Evolutionary conservation across 2,329 filamentous ascomycete genomes (phyloP).

Genomic region (Fusarium torulosum): DNA sequence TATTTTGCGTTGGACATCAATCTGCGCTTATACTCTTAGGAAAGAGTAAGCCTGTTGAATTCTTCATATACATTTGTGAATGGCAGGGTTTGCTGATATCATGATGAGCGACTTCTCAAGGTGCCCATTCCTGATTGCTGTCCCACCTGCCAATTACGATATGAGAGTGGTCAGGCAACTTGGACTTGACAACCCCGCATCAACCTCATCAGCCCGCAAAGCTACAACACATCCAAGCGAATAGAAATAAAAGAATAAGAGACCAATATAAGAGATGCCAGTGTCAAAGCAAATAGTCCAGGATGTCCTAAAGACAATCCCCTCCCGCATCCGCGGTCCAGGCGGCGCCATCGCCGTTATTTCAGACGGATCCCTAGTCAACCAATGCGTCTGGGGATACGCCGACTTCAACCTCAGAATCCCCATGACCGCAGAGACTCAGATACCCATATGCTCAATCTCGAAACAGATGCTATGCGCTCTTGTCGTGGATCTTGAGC

Average conservation of each 20-base stretch:
- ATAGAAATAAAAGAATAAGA: neutral
- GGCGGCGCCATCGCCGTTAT: slow-evolving; percentile 33
- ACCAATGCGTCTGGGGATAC: slow-evolving; percentile 32
- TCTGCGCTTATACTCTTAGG: neutral
- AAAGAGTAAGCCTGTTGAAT: neutral
- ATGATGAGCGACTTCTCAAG: neutral
- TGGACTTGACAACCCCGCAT: slow-evolving; percentile 26
- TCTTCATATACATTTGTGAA: neutral
- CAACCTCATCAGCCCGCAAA: neutral
- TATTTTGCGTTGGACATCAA: too few species aligned
- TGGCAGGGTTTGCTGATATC: neutral
- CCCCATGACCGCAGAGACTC: slow-evolving; percentile 31
- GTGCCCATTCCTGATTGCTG: slow-evolving; percentile 3
- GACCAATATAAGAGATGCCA: slow-evolving; percentile 11
- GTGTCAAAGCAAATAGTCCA: slow-evolving; percentile 25
- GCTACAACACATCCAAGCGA: neutral
- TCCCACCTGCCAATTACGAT: slow-evolving; percentile 36
- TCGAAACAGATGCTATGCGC: slow-evolving; percentile 40
- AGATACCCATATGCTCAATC: slow-evolving; percentile 33
- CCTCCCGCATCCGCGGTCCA: slow-evolving; percentile 34
- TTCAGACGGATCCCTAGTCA: slow-evolving; percentile 27
- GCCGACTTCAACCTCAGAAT: slow-evolving; percentile 35
- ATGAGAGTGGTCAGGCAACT: slow-evolving; percentile 4
- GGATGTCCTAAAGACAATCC: slow-evolving; percentile 15
- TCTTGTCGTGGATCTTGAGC: slow-evolving; percentile 27